These are phyloP conservation scores for Prunus kanzakura DNA, from an alignment of 306 rosid genomes.

Conservation along the genomic window DNA sequence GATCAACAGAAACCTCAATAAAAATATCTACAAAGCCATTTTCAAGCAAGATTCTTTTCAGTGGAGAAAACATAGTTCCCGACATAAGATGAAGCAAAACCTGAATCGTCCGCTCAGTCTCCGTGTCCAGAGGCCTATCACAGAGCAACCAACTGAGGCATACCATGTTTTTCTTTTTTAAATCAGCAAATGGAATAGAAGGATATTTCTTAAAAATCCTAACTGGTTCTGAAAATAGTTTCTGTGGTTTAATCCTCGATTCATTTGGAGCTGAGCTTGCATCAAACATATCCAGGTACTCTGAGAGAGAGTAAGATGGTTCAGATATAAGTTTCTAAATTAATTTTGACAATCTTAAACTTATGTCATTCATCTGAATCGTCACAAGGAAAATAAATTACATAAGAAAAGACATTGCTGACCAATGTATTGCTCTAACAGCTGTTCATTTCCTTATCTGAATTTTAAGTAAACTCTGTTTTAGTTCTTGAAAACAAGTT, in stretches of 20 bases:
- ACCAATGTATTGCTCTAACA: not conserved
- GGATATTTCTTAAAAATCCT: conserved; percentile 87
- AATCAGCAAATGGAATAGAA: conserved; percentile 73
- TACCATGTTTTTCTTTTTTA: conserved; percentile 89
- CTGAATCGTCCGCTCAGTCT: conserved; percentile 68
- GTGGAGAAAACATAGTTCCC: conserved; percentile 96
- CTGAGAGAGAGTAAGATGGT: conserved; percentile 36
- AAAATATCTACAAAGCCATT: conserved; percentile 95
- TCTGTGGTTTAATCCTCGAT: conserved; percentile 70
- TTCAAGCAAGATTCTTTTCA: conserved; percentile 87
- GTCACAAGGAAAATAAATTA: not conserved
- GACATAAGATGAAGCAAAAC: conserved; percentile 92
- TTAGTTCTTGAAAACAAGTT: not conserved
- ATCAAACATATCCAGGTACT: conserved; percentile 79
- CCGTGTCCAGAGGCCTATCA: conserved; percentile 84
- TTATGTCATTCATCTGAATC: not conserved
- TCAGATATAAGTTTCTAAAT: conserved; percentile 21
- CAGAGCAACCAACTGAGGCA: conserved; percentile 92
- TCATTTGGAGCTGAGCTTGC: conserved; percentile 73
- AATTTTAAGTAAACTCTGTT: not conserved
- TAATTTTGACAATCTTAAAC: conserved; percentile 1
- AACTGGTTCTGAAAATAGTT: conserved; percentile 72
- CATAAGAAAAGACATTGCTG: not conserved
- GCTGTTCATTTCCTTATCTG: not conserved
- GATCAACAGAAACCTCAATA: conserved; percentile 94